A percentile compares a stretch with the other conserved stretches of the same genome.
phyloP scores from a whole-genome alignment of 73 alveolate species.

The Paramecium caudatum region DNA sequence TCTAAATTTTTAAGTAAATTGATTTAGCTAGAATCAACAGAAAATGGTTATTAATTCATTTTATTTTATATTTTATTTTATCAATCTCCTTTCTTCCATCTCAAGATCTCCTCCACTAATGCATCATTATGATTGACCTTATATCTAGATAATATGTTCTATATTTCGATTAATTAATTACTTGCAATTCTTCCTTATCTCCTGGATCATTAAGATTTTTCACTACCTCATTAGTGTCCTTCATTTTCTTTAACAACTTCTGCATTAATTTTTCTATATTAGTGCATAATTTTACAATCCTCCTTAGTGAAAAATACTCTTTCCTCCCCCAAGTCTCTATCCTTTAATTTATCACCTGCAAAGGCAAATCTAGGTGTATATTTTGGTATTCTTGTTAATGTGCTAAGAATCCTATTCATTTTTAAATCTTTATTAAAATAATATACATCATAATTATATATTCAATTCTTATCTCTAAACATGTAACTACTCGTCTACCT shows the following conservation, averaged over 20 bases:
- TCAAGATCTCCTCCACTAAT: conserved; percentile 26
- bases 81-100: conserved; percentile 63
- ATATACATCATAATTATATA: no score
- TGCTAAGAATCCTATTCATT: conserved; percentile 20
- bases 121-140: conserved; percentile 29
- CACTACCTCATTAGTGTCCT: conserved; percentile 14
- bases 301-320: conserved; percentile 32
- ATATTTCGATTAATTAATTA: not conserved
- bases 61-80: conserved; percentile 3
- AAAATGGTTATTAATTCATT: conserved; percentile 21
- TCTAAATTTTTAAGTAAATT: conserved; percentile 47
- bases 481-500: no score
- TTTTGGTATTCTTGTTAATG: conserved; percentile 50
- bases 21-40: conserved; percentile 52
- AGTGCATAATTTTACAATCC: not conserved
- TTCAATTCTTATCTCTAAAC: no score
- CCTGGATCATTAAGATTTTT: not conserved
- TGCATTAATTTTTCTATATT: conserved; percentile 30
- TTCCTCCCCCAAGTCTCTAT: conserved; percentile 32
- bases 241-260: conserved; percentile 26
- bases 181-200: conserved; percentile 48
- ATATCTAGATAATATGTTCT: conserved; percentile 48
- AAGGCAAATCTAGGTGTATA: conserved; percentile 42
- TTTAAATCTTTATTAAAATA: no score
- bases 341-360: not conserved